Conservation (phyloP, 148 eudicot genomes). For the Rhododendron kiyosumense region DNA sequence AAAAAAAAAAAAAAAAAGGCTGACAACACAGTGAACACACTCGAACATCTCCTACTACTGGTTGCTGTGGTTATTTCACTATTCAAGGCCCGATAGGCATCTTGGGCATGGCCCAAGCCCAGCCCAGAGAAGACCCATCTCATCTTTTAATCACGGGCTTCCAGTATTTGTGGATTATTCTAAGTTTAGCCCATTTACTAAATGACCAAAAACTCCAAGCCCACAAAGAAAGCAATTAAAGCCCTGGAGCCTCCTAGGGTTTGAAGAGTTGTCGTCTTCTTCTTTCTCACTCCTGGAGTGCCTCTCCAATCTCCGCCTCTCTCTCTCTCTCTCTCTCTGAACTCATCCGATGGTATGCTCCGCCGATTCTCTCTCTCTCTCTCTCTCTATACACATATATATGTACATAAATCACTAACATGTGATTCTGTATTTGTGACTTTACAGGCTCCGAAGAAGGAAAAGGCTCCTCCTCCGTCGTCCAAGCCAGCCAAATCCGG, state of each 20-base stretch:
- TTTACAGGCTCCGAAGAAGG: constrained; percentile 89
- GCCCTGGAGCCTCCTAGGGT: background rate
- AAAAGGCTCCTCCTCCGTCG: constrained; percentile 71
- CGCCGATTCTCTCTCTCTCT: background rate
- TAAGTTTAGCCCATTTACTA: background rate
- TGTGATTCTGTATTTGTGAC: background rate
- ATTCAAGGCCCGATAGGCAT: background rate
- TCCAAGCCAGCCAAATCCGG: constrained; percentile 96
- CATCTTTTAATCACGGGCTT: background rate
- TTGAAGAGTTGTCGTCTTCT: background rate
- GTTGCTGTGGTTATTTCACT: background rate
- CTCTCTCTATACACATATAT: background rate
- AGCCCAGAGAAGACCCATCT: background rate
- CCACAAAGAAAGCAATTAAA: background rate
- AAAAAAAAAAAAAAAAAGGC: no score
- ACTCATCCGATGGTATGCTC: constrained; percentile 12
- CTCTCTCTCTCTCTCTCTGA: background rate
- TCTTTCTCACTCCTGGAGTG: background rate
- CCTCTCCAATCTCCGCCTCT: background rate
- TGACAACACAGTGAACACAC: no score
- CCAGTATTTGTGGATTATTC: background rate
- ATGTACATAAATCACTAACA: no score
- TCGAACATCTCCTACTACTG: no score
- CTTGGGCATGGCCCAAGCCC: background rate
- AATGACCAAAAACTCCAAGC: background rate